Conservation (phyloP, 768 basidiomycete genomes). For the Suillus alpinus region DNA sequence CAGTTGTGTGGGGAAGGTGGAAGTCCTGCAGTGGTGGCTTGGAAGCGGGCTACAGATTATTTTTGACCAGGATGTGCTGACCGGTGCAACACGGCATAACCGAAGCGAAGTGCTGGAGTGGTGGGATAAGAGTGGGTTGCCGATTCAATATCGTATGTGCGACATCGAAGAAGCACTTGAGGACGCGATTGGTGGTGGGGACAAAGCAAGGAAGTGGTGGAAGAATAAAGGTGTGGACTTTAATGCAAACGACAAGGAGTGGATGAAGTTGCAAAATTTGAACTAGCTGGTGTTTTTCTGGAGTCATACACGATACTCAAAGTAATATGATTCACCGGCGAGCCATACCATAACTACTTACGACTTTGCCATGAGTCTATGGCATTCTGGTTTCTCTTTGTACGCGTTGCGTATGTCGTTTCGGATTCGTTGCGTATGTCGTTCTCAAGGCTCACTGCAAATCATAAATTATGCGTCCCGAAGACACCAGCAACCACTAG, state of each 20-base stretch:
- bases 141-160: constrained; percentile 85
- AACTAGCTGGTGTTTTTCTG: constrained; percentile 40
- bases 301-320: constrained; percentile 2
- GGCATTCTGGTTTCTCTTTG: neutral
- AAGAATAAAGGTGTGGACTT: constrained; percentile 77
- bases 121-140: constrained; percentile 80
- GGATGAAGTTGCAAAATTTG: constrained; percentile 79
- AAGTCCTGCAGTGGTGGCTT: constrained; percentile 83
- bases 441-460: neutral
- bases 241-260: constrained; percentile 80
- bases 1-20: constrained; percentile 75
- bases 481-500: neutral
- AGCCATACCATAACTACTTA: neutral
- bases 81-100: constrained; percentile 78
- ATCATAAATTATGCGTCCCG: neutral
- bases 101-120: constrained; percentile 80
- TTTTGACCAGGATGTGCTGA: constrained; percentile 78
- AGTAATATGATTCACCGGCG: neutral
- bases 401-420: neutral
- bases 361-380: neutral
- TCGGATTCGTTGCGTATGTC: neutral
- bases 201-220: constrained; percentile 79
- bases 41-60: constrained; percentile 72
- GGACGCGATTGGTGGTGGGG: constrained; percentile 80
- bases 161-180: constrained; percentile 91